Evolutionary conservation across 805 yeast species (phyloP).

Genomic region (Nematodospora valgi): DNA sequence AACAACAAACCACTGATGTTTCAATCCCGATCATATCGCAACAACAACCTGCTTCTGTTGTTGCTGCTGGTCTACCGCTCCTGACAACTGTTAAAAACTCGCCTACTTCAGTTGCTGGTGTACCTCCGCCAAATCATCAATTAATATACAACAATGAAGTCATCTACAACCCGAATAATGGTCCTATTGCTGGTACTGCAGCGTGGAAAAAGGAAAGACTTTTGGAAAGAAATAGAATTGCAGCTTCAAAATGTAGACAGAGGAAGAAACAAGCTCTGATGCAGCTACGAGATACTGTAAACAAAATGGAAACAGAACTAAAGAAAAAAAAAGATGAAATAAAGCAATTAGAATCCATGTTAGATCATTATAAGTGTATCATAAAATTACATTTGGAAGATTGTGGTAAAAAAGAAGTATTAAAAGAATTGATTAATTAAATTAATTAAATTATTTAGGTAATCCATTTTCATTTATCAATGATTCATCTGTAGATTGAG

Average conservation of each 20-base stretch:
- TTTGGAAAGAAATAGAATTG: conserved; percentile 61
- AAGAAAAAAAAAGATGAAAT: conserved; percentile 18
- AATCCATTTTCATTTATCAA: conserved; percentile 59
- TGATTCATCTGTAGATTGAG: conserved; percentile 54
- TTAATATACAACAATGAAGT: conserved; percentile 54
- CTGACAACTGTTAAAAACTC: neutral
- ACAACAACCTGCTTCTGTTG: neutral
- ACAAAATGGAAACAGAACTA: conserved; percentile 45
- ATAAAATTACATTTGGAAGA: conserved; percentile 15
- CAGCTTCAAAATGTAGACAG: conserved; percentile 67
- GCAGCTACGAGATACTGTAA: conserved; percentile 60
- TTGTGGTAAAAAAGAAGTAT: conserved; percentile 8
- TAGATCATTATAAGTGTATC: conserved; percentile 17
- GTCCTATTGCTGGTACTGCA: conserved; percentile 60
- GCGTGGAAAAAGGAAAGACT: conserved; percentile 67
- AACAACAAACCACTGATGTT: neutral
- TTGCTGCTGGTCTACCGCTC: neutral
- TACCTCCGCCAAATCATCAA: conserved; percentile 48
- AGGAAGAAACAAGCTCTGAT: conserved; percentile 66
- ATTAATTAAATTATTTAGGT: conserved; percentile 42
- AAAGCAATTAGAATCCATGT: conserved; percentile 18
- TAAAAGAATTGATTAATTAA: conserved; percentile 9
- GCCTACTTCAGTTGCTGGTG: conserved; percentile 30
- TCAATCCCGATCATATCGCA: neutral
- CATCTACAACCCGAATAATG: conserved; percentile 49